Evolutionary conservation across 2,329 filamentous ascomycete genomes (phyloP).

Genomic region (Seiridium cupressi): DNA sequence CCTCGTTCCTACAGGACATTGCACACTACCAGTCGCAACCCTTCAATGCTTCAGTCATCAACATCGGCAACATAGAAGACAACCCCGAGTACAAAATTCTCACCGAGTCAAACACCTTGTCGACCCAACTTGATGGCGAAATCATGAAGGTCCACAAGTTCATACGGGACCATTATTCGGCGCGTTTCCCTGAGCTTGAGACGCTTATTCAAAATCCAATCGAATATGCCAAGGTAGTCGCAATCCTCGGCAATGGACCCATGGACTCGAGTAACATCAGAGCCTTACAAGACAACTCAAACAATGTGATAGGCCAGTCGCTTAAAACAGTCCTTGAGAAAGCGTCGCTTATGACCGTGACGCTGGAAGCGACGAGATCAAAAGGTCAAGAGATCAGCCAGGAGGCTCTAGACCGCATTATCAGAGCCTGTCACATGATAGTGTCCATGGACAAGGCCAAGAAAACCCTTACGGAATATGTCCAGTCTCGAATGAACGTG

Average conservation of each 20-base stretch:
- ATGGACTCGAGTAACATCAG: constrained; percentile 81
- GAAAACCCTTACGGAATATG: constrained; percentile 83
- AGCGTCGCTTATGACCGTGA: constrained; percentile 91
- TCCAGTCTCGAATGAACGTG: constrained; percentile 93
- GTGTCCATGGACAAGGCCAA: constrained; percentile 87
- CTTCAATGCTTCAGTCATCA: constrained; percentile 59
- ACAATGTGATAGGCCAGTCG: constrained; percentile 75
- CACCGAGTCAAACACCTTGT: constrained; percentile 84
- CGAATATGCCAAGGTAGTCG: constrained; percentile 92
- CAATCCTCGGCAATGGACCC: constrained; percentile 88
- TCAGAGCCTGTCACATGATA: constrained; percentile 81
- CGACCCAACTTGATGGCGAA: constrained; percentile 90
- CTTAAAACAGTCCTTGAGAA: constrained; percentile 82
- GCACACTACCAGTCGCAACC: constrained; percentile 70
- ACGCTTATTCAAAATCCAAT: constrained; percentile 85
- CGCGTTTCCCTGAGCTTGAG: constrained; percentile 91
- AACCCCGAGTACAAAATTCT: constrained; percentile 88
- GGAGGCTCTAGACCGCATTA: constrained; percentile 71
- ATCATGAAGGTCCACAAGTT: constrained; percentile 94
- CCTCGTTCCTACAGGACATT: constrained; percentile 69
- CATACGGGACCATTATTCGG: constrained; percentile 92
- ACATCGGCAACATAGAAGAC: constrained; percentile 83
- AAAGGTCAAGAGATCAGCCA: constrained; percentile 74
- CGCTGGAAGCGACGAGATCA: constrained; percentile 88
- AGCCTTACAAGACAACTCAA: constrained; percentile 68